These are phyloP conservation scores for Suhomyces sp. DNA, from an alignment of 805 yeast genomes.

Conservation along the genomic window DNA sequence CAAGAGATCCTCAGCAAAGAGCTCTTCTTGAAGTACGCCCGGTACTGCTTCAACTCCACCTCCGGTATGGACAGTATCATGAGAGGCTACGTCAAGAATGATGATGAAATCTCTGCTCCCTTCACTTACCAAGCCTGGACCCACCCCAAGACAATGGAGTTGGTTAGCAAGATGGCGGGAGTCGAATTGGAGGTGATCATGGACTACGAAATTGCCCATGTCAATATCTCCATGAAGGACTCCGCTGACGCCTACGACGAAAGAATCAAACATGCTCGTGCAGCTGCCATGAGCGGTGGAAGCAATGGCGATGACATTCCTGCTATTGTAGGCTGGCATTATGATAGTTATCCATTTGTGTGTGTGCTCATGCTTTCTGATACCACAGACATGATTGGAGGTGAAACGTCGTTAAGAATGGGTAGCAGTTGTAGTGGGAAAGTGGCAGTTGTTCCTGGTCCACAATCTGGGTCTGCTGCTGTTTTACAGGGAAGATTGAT, in stretches of 20 bases:
- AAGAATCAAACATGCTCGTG: constrained; percentile 10
- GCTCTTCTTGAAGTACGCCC: constrained; percentile 43
- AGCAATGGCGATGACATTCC: constrained; percentile 42
- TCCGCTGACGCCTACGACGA: constrained; percentile 33
- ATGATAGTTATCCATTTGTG: constrained; percentile 62
- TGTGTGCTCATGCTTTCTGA: constrained; percentile 64
- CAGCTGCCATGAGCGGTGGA: constrained; percentile 2
- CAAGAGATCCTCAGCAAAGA: constrained; percentile 52
- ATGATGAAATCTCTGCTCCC: constrained; percentile 37
- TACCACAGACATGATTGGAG: constrained; percentile 58
- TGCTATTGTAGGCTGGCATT: constrained; percentile 63
- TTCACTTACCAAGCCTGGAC: constrained; percentile 59
- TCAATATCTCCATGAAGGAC: constrained; percentile 49
- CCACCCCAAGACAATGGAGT: constrained; percentile 55
- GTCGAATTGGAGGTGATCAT: constrained; percentile 53
- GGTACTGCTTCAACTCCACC: constrained; percentile 44
- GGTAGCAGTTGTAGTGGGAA: constrained; percentile 26
- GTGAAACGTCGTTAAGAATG: constrained; percentile 55
- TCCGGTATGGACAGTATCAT: constrained; percentile 49
- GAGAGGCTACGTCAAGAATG: constrained; percentile 49
- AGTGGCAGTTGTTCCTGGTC: constrained; percentile 29
- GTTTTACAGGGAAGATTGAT: constrained; percentile 48
- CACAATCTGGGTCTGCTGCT: constrained; percentile 50
- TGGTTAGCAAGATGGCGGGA: constrained; percentile 58
- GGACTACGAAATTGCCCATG: constrained; percentile 59